These are phyloP conservation scores for Bruguiera gymnorhiza DNA, from an alignment of 345 rosid genomes.

Conservation along the genomic window DNA sequence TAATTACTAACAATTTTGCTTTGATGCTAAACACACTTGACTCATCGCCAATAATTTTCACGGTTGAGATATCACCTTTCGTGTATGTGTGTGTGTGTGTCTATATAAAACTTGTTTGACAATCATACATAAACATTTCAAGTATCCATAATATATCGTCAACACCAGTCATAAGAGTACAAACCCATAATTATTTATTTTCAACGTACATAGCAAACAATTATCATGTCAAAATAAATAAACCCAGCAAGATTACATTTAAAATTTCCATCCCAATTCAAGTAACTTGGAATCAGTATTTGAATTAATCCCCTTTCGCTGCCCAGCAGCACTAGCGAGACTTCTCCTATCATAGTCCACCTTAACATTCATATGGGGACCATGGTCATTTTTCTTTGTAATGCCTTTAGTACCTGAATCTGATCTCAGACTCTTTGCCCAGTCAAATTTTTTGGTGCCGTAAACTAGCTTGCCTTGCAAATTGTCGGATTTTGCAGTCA, in stretches of 20 bases:
- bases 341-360: constrained; percentile 13
- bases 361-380: constrained; percentile 6
- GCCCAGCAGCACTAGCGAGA: constrained; percentile 9
- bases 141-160: neutral
- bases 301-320: constrained; percentile 6
- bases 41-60: too few species aligned
- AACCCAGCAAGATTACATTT: neutral
- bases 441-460: constrained; percentile 35
- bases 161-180: neutral
- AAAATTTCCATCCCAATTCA: constrained; percentile 17
- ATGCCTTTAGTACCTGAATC: constrained; percentile 12
- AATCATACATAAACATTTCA: neutral
- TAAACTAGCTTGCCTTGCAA: neutral
- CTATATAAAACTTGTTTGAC: too few species aligned
- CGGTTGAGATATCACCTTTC: too few species aligned
- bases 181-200: neutral
- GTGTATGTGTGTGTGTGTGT: too few species aligned
- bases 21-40: too few species aligned
- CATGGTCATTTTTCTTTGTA: constrained; percentile 19
- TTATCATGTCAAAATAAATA: neutral
- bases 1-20: too few species aligned
- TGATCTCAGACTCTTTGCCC: constrained; percentile 48
- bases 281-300: constrained; percentile 16
- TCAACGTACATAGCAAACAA: neutral
- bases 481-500: constrained; percentile 9